Base-by-base conservation (phyloP, 2,329 filamentous ascomycete species). In the Stemphylium lycopersici region DNA sequence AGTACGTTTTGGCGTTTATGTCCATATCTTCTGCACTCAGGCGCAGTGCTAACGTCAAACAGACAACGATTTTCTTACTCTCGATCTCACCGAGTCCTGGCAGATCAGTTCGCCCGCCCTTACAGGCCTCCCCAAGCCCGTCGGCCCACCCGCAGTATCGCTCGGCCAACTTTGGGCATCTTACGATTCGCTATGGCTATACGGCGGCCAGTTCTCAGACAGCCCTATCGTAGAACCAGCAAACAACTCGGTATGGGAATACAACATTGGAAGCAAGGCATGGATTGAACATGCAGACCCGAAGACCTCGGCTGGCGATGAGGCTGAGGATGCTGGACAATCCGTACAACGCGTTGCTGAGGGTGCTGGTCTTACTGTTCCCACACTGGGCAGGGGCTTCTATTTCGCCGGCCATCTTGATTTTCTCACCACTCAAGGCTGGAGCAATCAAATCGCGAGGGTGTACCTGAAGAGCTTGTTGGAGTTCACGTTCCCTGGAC, bases 351-450 rank as follows among this genome's bases (percentile, higher is more conserved):
- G 89, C 40, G 83, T 88, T 2, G 88, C 89, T 1, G 90, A 93
- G 70, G 90, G 90, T 6, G 88, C 90, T 10, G 88, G 88, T 0
- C 75, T 90, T 12, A 89, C 85, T 24, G 85, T 92, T 0, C 84
- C 88, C 0, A 84, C 87, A 48, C 76, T 91, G 0, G 89, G 89
- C 0, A 76, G 88, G 41, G 90, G 87, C 29, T 93, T 86, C 80
- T 93, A 91, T 71, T 93, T 93, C 73, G 90, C 89, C 22, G 90
- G 90, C 0, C 90, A 92, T 72, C 77, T 90, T 5, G 89, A 93
- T 69, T 80, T 78, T 22, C 82, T 83, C 55, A 86, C 83, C 0
- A 86, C 84, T 2, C 71, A 80, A 59, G 88, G 86, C 11, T 92
- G 90, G 90, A 86, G 86, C n/a, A 82, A 83, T 45, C 81, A 84